phyloP scores from a whole-genome alignment of 495 filamentous ascomycete genomes.

The Apodospora peruviana region DNA sequence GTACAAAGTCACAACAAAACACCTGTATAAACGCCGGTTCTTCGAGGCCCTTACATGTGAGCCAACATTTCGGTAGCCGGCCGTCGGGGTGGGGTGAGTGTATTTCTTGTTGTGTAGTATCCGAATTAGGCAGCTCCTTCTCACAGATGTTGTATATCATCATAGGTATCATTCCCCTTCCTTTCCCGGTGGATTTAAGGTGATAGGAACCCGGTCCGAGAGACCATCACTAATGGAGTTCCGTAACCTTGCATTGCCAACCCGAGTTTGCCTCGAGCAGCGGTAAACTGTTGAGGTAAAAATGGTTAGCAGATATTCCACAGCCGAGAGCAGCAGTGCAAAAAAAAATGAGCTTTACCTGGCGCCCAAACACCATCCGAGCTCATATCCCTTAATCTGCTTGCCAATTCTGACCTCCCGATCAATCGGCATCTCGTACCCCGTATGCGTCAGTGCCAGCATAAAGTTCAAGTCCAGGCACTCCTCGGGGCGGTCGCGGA shows the following conservation, averaged over 20 bases:
- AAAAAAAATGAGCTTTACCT: slow-evolving; percentile 53
- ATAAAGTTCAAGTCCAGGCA: slow-evolving; percentile 96
- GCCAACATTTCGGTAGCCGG: too few relatives aligned
- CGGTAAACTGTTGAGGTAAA: slow-evolving; percentile 39
- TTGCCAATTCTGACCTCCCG: slow-evolving; percentile 96
- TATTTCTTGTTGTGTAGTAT: too few relatives aligned
- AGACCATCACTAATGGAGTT: slow-evolving; percentile 30
- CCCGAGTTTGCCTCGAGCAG: slow-evolving; percentile 39
- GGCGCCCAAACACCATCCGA: slow-evolving; percentile 96
- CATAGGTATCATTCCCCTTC: neutral
- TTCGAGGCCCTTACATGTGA: too few relatives aligned
- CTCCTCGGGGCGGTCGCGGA: slow-evolving; percentile 74
- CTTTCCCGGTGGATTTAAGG: too few relatives aligned
- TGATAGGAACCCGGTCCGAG: too few relatives aligned
- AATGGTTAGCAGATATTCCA: slow-evolving; percentile 30
- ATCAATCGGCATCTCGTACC: slow-evolving; percentile 96
- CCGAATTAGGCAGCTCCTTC: too few relatives aligned
- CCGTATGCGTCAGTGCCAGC: slow-evolving; percentile 85
- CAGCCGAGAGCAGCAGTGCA: neutral
- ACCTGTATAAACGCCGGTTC: too few relatives aligned
- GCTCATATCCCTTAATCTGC: slow-evolving; percentile 95
- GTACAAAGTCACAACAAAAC: too few relatives aligned
- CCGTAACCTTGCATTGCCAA: slow-evolving; percentile 44
- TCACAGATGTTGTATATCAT: neutral
- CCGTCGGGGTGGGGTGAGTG: too few relatives aligned